Evolutionary conservation across 345 rosid genomes (phyloP).

Genomic region (Heritiera littoralis): DNA sequence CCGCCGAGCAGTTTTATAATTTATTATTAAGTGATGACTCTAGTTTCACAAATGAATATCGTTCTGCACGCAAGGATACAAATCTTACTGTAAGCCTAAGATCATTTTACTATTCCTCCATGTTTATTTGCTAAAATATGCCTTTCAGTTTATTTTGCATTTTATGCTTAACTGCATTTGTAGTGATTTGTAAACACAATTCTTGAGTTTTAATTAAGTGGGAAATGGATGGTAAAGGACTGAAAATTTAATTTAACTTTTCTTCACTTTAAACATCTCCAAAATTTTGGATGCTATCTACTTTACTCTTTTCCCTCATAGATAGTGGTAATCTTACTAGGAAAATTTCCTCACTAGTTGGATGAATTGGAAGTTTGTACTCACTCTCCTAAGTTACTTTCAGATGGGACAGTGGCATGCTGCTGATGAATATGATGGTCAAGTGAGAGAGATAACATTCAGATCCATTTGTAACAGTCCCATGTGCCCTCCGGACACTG

Average conservation of each 20-base stretch:
- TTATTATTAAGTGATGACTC: constrained; percentile 71
- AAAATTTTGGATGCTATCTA: background rate
- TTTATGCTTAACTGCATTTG: background rate
- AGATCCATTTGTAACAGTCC: constrained; percentile 86
- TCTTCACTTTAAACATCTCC: background rate
- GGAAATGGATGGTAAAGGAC: background rate
- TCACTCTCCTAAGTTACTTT: constrained; percentile 29
- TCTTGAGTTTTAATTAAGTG: background rate
- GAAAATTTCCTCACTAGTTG: background rate
- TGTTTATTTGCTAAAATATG: background rate
- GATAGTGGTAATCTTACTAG: background rate
- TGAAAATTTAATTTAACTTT: background rate
- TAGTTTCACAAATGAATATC: constrained; percentile 61
- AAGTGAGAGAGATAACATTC: constrained; percentile 91
- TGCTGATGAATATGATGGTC: constrained; percentile 92
- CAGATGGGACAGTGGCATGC: constrained; percentile 96
- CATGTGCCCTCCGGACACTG: constrained; percentile 98
- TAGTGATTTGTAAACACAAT: background rate
- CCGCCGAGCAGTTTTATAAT: constrained; percentile 65
- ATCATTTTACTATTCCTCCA: constrained; percentile 2
- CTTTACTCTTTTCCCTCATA: background rate
- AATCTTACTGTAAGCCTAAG: constrained; percentile 64
- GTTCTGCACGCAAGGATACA: constrained; percentile 73
- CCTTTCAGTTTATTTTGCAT: background rate
- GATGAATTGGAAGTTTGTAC: background rate